Percentiles rank a stretch among this genome's conserved stretches.
Conservation (phyloP, 257 asterid species). For the Nemophila menziesii region DNA sequence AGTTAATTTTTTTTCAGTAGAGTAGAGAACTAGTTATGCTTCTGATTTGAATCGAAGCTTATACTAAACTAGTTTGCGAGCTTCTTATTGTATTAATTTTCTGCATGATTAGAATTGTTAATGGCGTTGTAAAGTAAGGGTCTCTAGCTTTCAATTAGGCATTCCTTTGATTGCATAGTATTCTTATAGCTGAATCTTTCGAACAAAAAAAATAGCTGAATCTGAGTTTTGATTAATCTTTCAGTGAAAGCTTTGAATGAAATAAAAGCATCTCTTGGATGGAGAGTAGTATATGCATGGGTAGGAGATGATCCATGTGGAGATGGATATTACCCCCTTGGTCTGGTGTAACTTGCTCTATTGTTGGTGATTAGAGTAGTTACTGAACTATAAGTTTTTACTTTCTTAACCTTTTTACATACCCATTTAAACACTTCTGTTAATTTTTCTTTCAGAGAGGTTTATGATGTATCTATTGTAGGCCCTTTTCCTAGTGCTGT, state of each 20-base stretch:
- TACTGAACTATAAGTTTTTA: slow-evolving; percentile 66
- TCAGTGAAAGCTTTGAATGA: slow-evolving; percentile 92
- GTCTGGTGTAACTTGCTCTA: slow-evolving; percentile 86
- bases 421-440: slow-evolving; percentile 4
- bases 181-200: no score
- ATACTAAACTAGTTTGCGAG: no score
- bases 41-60: no score
- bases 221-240: slow-evolving; percentile 4
- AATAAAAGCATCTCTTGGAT: slow-evolving; percentile 93
- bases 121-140: no score
- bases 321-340: slow-evolving; percentile 92
- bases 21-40: no score
- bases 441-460: slow-evolving; percentile 61
- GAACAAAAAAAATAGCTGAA: no score
- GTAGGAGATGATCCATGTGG: slow-evolving; percentile 99
- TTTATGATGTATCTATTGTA: slow-evolving; percentile 91
- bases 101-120: no score
- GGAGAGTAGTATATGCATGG: slow-evolving; percentile 99
- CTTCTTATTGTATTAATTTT: no score
- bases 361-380: slow-evolving; percentile 85
- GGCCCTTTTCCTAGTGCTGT: slow-evolving; percentile 98
- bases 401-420: no score
- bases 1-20: no score
- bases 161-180: no score
- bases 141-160: no score